phyloP scores from a whole-genome alignment of 2,329 filamentous ascomycete species.

The Penicillium nordicum region DNA sequence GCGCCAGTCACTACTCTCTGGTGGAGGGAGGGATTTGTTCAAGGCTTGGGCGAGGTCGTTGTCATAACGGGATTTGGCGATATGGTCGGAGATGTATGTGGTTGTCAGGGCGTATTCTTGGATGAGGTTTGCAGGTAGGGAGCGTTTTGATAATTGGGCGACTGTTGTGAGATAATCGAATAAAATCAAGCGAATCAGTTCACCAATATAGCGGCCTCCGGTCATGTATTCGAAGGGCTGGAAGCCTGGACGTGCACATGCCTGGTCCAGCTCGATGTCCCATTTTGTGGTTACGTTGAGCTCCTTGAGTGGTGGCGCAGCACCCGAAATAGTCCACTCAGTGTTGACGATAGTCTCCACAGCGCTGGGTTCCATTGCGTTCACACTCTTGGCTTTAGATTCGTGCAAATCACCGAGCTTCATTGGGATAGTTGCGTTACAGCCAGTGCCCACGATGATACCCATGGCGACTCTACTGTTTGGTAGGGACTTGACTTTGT shows the following conservation, averaged over 20 bases:
- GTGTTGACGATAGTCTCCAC: constrained; percentile 75
- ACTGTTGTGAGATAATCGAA: constrained; percentile 59
- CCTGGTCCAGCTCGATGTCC: constrained; percentile 65
- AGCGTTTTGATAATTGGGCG: constrained; percentile 34
- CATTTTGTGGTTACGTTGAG: constrained; percentile 62
- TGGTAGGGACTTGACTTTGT: constrained; percentile 60
- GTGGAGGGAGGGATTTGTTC: constrained; percentile 53
- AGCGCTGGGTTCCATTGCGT: constrained; percentile 48
- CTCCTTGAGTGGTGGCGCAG: constrained; percentile 63
- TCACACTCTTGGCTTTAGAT: constrained; percentile 56
- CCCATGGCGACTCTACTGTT: constrained; percentile 71
- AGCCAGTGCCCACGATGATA: constrained; percentile 76
- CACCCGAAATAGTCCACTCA: constrained; percentile 77
- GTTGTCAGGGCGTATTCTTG: constrained; percentile 65
- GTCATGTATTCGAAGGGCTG: constrained; percentile 86
- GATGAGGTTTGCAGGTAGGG: constrained; percentile 55
- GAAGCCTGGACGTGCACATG: constrained; percentile 69
- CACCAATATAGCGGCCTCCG: constrained; percentile 71
- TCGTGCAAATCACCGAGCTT: constrained; percentile 60
- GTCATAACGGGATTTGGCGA: constrained; percentile 54
- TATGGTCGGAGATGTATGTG: constrained; percentile 67
- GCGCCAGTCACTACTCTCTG: constrained; percentile 48
- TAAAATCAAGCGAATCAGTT: constrained; percentile 69
- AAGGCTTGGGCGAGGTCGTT: constrained; percentile 46
- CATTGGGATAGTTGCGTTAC: constrained; percentile 76